These are phyloP conservation scores for Quercus phellos DNA, from an alignment of 331 rosid genomes.

Conservation along the genomic window DNA sequence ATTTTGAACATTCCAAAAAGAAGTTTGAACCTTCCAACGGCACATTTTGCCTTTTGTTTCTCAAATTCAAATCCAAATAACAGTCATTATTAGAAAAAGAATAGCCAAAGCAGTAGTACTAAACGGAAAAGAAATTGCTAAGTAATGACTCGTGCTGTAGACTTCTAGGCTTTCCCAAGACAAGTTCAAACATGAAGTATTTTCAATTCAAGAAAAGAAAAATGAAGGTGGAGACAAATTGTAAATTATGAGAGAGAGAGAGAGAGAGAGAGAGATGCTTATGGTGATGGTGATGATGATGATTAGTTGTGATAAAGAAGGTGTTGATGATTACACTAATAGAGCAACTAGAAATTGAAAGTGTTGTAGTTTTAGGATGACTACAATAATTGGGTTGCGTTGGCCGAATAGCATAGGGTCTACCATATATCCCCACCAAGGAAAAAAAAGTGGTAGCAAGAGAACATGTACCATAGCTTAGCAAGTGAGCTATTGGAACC, in stretches of 20 bases:
- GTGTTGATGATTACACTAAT: neutral
- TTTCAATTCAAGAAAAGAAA: neutral
- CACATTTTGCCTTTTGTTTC: conserved; percentile 1
- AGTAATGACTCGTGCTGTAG: too few species aligned
- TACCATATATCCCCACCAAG: neutral
- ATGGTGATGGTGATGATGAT: neutral
- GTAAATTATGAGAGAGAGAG: neutral
- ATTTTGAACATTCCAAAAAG: conserved; percentile 18
- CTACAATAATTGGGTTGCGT: neutral
- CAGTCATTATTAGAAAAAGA: too few species aligned
- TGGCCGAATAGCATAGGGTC: neutral
- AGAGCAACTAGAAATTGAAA: neutral
- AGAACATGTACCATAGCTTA: too few species aligned
- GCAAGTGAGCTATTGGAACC: too few species aligned
- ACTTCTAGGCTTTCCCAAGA: too few species aligned
- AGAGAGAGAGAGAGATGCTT: neutral
- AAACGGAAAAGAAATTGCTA: too few species aligned
- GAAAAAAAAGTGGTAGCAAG: too few species aligned
- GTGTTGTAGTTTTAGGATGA: too few species aligned
- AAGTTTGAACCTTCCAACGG: conserved; percentile 21
- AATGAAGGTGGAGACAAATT: neutral
- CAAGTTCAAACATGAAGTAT: too few species aligned
- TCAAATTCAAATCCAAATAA: too few species aligned
- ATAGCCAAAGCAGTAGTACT: too few species aligned
- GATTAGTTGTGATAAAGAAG: too few species aligned